Percentiles rank a stretch among this genome's conserved stretches.
Evolutionary conservation across 805 yeast species (phyloP).

Genomic region (Spathaspora passalidarum): DNA sequence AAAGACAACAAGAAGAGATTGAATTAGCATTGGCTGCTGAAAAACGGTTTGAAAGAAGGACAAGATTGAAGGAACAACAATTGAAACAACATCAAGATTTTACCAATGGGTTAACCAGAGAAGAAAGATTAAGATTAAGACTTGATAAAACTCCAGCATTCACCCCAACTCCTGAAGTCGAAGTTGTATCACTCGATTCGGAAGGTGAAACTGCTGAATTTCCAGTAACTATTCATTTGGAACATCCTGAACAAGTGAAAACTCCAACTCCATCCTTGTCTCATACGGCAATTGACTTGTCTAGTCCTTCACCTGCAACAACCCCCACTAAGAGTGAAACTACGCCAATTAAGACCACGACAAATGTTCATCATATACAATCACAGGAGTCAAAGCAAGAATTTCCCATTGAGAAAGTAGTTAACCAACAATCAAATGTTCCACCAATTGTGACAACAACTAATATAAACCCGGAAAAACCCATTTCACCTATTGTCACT

Average conservation of each 20-base stretch:
- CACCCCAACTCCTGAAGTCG: slow-evolving; percentile 9
- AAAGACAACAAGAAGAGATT: slow-evolving; percentile 44
- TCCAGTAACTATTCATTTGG: not conserved
- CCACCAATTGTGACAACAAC: not conserved
- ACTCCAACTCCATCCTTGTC: not conserved
- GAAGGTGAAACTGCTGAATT: not conserved
- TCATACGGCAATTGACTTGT: no score
- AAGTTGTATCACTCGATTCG: not conserved
- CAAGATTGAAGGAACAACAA: slow-evolving; percentile 13
- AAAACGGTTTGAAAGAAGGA: slow-evolving; percentile 41
- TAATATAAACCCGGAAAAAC: not conserved
- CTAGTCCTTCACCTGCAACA: not conserved
- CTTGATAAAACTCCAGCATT: slow-evolving; percentile 8
- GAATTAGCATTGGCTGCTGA: slow-evolving; percentile 42
- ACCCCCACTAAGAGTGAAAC: not conserved
- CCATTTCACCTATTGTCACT: not conserved
- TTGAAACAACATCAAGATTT: slow-evolving; percentile 12
- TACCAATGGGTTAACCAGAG: slow-evolving; percentile 26
- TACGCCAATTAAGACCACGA: not conserved
- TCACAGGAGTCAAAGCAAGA: not conserved
- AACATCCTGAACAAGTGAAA: not conserved
- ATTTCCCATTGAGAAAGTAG: no score
- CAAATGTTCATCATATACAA: not conserved
- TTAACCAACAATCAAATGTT: no score
- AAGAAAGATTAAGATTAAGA: slow-evolving; percentile 33